These are phyloP conservation scores for Berberis vulgaris DNA, from an alignment of 164 flowering plant genomes.

Conservation along the genomic window DNA sequence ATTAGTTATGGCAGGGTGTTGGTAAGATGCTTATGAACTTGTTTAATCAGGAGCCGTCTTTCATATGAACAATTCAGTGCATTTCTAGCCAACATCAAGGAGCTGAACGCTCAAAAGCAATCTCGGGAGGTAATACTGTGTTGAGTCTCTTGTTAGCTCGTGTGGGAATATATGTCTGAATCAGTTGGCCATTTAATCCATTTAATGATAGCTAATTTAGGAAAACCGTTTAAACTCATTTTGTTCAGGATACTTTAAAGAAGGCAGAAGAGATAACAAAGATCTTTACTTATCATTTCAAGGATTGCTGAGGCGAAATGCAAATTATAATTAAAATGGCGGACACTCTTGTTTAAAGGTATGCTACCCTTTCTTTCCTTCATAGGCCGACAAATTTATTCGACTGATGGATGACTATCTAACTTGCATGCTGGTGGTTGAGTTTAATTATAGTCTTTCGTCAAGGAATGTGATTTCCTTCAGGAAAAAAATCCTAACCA, in stretches of 20 bases:
- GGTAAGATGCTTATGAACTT: neutral
- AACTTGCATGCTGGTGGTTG: too few relatives aligned
- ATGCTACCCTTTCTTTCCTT: too few relatives aligned
- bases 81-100: conserved; percentile 86
- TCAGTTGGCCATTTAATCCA: neutral
- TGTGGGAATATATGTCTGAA: neutral
- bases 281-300: conserved; percentile 82
- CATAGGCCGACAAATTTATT: too few relatives aligned
- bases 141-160: neutral
- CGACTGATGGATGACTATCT: too few relatives aligned
- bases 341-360: too few relatives aligned
- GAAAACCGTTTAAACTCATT: neutral
- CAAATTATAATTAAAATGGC: conserved; percentile 13
- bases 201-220: neutral
- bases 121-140: conserved; percentile 66
- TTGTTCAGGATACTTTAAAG: conserved; percentile 69
- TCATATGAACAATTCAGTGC: conserved; percentile 94
- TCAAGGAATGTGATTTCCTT: too few relatives aligned
- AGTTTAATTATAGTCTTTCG: too few relatives aligned
- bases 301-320: conserved; percentile 76
- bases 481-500: too few relatives aligned
- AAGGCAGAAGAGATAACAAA: conserved; percentile 93
- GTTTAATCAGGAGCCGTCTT: conserved; percentile 66
- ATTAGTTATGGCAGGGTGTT: neutral
- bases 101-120: conserved; percentile 86